Percentiles rank a stretch among this genome's conserved stretches.
Evolutionary conservation across 208 protist genomes (phyloP).

Genomic region (Herpetomonas tarakana): DNA sequence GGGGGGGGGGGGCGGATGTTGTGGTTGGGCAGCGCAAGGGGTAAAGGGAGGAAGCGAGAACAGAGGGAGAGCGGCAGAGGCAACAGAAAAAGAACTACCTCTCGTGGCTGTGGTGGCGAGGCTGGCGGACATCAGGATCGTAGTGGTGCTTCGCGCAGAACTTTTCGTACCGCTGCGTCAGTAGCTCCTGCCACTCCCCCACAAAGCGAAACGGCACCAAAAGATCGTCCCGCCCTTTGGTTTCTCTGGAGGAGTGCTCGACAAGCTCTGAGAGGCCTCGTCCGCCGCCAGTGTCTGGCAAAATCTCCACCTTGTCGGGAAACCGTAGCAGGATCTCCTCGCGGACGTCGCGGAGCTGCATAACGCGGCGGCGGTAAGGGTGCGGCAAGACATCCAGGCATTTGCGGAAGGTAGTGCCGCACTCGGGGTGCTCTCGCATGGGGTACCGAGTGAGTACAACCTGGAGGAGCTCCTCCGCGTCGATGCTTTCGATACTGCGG

Average conservation of each 20-base stretch:
- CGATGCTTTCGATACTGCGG: constrained; percentile 24
- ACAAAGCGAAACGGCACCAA: constrained; percentile 78
- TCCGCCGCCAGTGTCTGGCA: constrained; percentile 14
- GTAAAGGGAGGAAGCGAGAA: neutral
- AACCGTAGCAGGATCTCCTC: constrained; percentile 48
- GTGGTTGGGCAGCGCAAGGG: neutral
- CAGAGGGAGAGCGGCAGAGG: neutral
- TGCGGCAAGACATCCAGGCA: constrained; percentile 37
- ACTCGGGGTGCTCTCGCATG: constrained; percentile 36
- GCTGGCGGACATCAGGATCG: constrained; percentile 1
- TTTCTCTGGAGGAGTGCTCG: no score
- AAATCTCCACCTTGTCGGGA: constrained; percentile 73
- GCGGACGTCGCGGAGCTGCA: constrained; percentile 58
- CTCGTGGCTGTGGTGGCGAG: no score
- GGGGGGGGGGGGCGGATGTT: no score
- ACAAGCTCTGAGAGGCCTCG: no score
- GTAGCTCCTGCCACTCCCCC: constrained; percentile 55
- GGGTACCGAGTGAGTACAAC: constrained; percentile 59
- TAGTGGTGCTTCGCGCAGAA: constrained; percentile 21
- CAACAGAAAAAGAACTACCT: constrained; percentile 16
- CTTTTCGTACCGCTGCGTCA: constrained; percentile 45
- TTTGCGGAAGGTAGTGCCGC: constrained; percentile 59
- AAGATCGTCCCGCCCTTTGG: constrained; percentile 39
- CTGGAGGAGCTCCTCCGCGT: constrained; percentile 68
- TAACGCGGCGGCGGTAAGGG: constrained; percentile 19